Conservation (phyloP, 2,329 filamentous ascomycete genomes). For the Incumbomyces delicatus region DNA sequence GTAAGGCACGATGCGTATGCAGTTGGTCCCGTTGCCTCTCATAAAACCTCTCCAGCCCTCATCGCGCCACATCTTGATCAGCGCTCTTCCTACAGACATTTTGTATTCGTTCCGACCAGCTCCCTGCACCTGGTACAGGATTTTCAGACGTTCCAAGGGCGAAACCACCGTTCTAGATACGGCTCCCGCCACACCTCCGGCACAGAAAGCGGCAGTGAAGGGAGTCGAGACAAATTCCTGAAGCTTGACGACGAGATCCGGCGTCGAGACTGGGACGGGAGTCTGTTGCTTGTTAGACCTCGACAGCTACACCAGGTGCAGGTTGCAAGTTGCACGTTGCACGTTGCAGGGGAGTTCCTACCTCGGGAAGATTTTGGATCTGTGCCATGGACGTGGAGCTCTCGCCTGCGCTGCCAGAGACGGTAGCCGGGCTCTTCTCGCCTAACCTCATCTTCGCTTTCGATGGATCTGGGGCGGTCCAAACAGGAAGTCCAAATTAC, state of each 20-base stretch:
- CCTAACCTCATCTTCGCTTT: slow-evolving; percentile 14
- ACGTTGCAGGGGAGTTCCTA: slow-evolving; percentile 8
- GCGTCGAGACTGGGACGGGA: slow-evolving; percentile 14
- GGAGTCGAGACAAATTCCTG: slow-evolving; percentile 60
- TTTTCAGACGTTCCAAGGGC: slow-evolving; percentile 89
- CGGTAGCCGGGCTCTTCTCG: slow-evolving; percentile 16
- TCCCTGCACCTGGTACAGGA: slow-evolving; percentile 93
- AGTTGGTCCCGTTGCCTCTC: slow-evolving; percentile 96
- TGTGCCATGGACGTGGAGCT: slow-evolving; percentile 13
- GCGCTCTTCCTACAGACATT: slow-evolving; percentile 75
- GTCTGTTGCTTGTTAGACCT: slow-evolving; percentile 12
- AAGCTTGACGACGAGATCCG: slow-evolving; percentile 20
- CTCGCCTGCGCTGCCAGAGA: slow-evolving; percentile 15
- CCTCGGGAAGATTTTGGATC: slow-evolving; percentile 15
- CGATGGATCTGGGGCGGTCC: not conserved
- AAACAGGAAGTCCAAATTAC: slow-evolving; percentile 3
- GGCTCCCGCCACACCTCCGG: slow-evolving; percentile 85
- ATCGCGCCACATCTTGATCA: slow-evolving; percentile 92
- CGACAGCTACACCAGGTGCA: not conserved
- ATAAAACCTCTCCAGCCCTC: slow-evolving; percentile 97
- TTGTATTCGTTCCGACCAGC: slow-evolving; percentile 86
- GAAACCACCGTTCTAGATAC: slow-evolving; percentile 98
- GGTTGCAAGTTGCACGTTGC: not conserved
- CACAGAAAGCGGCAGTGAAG: slow-evolving; percentile 82
- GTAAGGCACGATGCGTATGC: slow-evolving; percentile 95